Base-by-base conservation (phyloP, 306 rosid species). In the Sophora flavescens region DNA sequence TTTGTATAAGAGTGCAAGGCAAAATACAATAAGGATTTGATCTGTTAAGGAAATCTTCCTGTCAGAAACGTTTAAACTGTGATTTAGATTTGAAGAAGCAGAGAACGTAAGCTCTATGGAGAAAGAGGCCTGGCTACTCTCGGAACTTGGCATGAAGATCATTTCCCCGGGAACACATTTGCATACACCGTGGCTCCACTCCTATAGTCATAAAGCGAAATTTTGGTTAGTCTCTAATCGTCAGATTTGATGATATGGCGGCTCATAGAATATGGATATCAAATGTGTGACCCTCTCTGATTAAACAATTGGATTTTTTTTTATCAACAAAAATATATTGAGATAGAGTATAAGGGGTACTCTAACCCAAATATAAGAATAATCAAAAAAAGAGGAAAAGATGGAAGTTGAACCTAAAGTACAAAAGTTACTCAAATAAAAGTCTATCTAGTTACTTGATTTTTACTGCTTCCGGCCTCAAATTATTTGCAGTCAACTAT, bases 101-200 rank as follows among this genome's bases (percentile, higher is more conserved):
- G 78, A 87, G 41, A 78, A 78, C 42, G 80, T 78, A 64, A 90
- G 84, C 85, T 91, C 91, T 81, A 94, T 57, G 73, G 86, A 86
- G 77, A 86, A 91, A 35, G 86, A 80, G 54, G 86, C 81, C 30
- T 62, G 45, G 70, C 66, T 82, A 74, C 76, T 76, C 17, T 67
- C 70, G 80, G 57, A 62, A 65, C 88, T 71, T 10, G 89, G 89
- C 68, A 76, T 81, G 72, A 84, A 85, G 42, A 84, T 85, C 89
- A 85, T 81, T 78, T 89, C 85, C 70, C 89, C 96, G 3, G 76
- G 71, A 54, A 83, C 87, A 63, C 80, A 58, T 79, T 86, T 89
- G 61, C 84, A 87, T 58, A 64, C 66, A 2, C 90, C 83, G 3
- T 30, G 4, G 70, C 93, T 86, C 90, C 90, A 82, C 59, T 89